A percentile compares a stretch with the other conserved stretches of the same genome.
Conservation (phyloP, 2,329 filamentous ascomycete genomes). For the Aspergillus viridinutans region DNA sequence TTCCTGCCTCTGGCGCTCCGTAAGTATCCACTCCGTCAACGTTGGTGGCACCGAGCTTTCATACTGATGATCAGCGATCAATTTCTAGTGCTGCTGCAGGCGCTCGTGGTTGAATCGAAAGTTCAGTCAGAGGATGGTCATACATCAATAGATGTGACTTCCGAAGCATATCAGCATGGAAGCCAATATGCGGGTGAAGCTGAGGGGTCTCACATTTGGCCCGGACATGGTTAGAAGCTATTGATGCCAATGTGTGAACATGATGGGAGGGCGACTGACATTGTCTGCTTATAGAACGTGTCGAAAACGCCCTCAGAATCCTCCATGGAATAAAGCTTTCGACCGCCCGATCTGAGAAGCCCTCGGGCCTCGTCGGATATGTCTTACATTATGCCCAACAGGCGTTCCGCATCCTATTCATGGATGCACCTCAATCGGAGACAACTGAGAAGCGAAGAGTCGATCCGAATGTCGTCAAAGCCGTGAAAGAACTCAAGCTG, state of each 20-base stretch:
- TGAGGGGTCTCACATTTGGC: constrained; percentile 14
- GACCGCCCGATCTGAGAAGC: constrained; percentile 38
- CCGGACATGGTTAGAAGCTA: constrained; percentile 27
- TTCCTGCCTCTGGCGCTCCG: constrained; percentile 33
- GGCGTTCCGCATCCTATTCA: constrained; percentile 60
- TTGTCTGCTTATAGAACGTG: constrained; percentile 23
- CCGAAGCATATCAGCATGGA: constrained; percentile 14
- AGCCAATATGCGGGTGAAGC: constrained; percentile 18
- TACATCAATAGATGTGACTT: constrained; percentile 12
- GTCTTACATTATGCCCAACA: constrained; percentile 59
- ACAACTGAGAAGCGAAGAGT: constrained; percentile 34
- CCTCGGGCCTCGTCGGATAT: constrained; percentile 55
- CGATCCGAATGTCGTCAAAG: constrained; percentile 48
- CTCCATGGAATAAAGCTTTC: constrained; percentile 27
- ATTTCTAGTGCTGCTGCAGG: constrained; percentile 30
- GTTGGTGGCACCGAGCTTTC: constrained; percentile 2
- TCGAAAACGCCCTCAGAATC: constrained; percentile 27
- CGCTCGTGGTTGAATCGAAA: constrained; percentile 23
- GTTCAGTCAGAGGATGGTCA: constrained; percentile 15
- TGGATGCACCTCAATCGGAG: constrained; percentile 55
- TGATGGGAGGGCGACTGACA: neutral
- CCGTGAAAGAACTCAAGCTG: constrained; percentile 55
- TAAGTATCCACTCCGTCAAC: constrained; percentile 18
- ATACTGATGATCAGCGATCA: constrained; percentile 2
- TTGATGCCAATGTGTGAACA: neutral